phyloP scores from a whole-genome alignment of 2,329 filamentous ascomycete species.

The Calcarisporium arbuscula region DNA sequence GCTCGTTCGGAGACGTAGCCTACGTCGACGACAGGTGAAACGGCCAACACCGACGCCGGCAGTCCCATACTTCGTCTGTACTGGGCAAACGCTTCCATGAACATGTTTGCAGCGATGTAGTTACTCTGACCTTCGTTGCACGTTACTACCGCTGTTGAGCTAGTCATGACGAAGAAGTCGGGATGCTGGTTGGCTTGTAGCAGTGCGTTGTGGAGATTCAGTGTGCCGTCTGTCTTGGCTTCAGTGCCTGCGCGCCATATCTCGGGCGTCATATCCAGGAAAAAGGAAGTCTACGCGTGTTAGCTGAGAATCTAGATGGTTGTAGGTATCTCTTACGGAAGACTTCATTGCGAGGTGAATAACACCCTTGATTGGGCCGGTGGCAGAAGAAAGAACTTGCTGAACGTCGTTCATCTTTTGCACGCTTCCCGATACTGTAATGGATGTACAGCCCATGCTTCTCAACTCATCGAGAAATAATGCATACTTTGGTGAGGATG shows the following conservation, averaged over 20 bases:
- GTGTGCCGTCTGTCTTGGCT: not conserved
- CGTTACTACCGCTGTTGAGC: not conserved
- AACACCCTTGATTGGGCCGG: too few relatives aligned
- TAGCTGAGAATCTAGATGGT: not conserved
- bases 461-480: too few relatives aligned
- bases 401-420: too few relatives aligned
- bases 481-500: too few relatives aligned
- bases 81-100: not conserved
- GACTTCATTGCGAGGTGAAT: too few relatives aligned
- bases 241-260: not conserved
- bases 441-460: too few relatives aligned
- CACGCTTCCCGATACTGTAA: too few relatives aligned
- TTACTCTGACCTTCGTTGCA: not conserved
- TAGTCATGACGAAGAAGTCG: conserved; percentile 2
- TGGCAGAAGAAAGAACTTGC: too few relatives aligned
- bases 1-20: not conserved
- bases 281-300: not conserved
- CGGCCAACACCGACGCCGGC: not conserved
- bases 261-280: not conserved
- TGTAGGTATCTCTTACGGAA: too few relatives aligned
- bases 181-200: not conserved
- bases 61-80: not conserved
- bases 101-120: not conserved
- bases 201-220: not conserved
- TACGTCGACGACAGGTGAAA: not conserved